A percentile compares a stretch with the other conserved stretches of the same genome.
These are phyloP conservation scores for Coniferiporia sulphurascens DNA, from an alignment of 1,284 basidiomycete species.

Conservation along the genomic window DNA sequence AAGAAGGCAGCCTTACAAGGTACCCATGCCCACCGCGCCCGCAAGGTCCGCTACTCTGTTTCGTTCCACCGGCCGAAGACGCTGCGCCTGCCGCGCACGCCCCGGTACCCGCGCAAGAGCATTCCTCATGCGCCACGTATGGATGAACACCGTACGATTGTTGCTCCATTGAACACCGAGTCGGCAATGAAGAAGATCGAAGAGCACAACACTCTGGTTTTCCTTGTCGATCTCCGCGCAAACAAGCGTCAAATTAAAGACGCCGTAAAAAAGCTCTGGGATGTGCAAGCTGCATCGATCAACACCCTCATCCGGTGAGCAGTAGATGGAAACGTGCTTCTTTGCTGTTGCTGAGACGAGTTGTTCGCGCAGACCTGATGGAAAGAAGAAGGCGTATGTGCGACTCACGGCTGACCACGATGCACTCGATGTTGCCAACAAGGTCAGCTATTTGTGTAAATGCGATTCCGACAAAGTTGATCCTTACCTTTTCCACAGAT, in stretches of 20 bases:
- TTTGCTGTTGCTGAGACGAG: not conserved
- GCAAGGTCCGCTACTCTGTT: conserved; percentile 85
- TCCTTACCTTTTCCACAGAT: conserved; percentile 42
- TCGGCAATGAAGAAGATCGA: conserved; percentile 98
- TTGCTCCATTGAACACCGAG: conserved; percentile 84
- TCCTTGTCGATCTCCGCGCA: conserved; percentile 90
- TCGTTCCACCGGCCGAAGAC: conserved; percentile 98
- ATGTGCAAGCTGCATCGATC: conserved; percentile 92
- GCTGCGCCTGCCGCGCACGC: conserved; percentile 77
- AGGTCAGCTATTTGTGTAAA: conserved; percentile 52
- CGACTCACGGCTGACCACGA: conserved; percentile 94
- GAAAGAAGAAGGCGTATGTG: conserved; percentile 99
- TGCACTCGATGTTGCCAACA: conserved; percentile 98
- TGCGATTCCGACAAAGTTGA: not conserved
- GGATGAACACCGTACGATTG: conserved; percentile 95
- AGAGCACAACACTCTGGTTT: conserved; percentile 98
- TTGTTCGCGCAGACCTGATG: conserved; percentile 71
- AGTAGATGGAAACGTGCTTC: not conserved
- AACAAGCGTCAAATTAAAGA: conserved; percentile 99
- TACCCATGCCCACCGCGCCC: conserved; percentile 64
- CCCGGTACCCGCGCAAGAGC: conserved; percentile 93
- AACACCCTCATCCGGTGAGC: conserved; percentile 96
- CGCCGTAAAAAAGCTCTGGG: conserved; percentile 98
- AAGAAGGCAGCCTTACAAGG: conserved; percentile 98
- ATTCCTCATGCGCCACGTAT: conserved; percentile 93